Evolutionary conservation across 352 stramenopile genomes (phyloP), one percentile per base, ranked within the genome.

Genomic region (Blastocystis hominis): DNA sequence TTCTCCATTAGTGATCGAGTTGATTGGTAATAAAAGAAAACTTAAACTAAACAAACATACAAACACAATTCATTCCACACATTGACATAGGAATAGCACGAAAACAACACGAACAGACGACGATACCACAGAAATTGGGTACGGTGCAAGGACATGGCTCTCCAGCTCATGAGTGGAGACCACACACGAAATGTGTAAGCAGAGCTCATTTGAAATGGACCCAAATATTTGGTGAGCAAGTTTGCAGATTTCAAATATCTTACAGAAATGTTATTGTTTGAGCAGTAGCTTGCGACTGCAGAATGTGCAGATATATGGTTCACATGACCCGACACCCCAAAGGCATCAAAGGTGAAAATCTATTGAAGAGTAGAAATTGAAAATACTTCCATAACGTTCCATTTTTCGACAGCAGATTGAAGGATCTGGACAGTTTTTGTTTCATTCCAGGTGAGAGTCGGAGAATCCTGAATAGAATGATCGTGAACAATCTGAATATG

Each of bases 111-210:
- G 63, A 96, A 97, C 24, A 96, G 89, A n/a, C 93, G 93, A 38
- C 94, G 93, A 76, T 96, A 97, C 93, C 93, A 96, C 9, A 96
- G 92, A 86, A 97, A 96, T 89, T 97, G 94, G 75, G 91, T 94
- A 46, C 89, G 80, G 80, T 96, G 93, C 62, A 94, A 86, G 50
- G 91, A 90, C 93, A 97, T 96, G 3, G 91, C 92, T 15, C 89
- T 59, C 50, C 50, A 59, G n/a, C 50, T 59, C 2, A 20, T 90
- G 89, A 94, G 94, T 78, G 94, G 95, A 90, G 90, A 93, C 84
- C 81, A 90, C 46, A 92, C 91, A 3, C 89, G 90, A 77, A 90
- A 92, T 15, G 91, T 68, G 54, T 94, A 92, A 34, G 93, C 91
- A 30, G 90, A 34, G 88, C 90, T 91, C 24, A 6, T 30, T 44